Conservation (phyloP, 805 yeast species). For the Myxozyma monticola region DNA sequence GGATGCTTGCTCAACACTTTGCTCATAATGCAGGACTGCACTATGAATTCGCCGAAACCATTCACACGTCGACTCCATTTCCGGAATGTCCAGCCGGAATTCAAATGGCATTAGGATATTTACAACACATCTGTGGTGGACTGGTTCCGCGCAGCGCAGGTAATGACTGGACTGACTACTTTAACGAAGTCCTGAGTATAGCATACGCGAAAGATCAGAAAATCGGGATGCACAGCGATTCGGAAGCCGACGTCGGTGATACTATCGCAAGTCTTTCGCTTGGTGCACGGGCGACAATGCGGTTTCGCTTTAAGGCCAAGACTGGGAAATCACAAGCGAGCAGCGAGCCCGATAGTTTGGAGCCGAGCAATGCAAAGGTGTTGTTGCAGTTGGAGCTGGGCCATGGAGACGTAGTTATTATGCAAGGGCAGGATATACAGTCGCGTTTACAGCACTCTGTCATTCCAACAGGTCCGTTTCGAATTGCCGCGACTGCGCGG, state of each 20-base stretch:
- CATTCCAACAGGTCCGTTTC: not conserved
- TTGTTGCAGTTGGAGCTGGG: constrained; percentile 2
- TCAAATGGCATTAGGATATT: not conserved
- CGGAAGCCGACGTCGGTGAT: constrained; percentile 1
- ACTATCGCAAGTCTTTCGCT: constrained; percentile 8
- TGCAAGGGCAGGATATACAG: too few species aligned
- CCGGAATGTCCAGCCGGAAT: not conserved
- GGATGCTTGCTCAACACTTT: not conserved
- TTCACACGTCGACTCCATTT: not conserved
- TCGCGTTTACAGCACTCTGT: too few species aligned
- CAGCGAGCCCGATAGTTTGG: not conserved
- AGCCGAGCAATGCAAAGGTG: not conserved
- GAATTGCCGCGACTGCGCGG: constrained; percentile 6
- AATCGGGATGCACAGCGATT: constrained; percentile 5
- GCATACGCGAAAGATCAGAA: not conserved
- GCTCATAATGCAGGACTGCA: constrained; percentile 1
- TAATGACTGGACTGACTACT: too few species aligned
- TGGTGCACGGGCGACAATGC: constrained; percentile 3
- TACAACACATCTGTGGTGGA: too few species aligned
- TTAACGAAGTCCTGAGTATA: constrained; percentile 6
- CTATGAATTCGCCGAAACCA: not conserved
- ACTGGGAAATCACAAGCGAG: too few species aligned
- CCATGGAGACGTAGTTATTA: constrained; percentile 6
- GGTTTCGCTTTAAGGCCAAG: not conserved
- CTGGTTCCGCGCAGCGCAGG: too few species aligned